Base-by-base conservation (phyloP, 2,329 filamentous ascomycete genomes). In the Exophiala oligosperma region DNA sequence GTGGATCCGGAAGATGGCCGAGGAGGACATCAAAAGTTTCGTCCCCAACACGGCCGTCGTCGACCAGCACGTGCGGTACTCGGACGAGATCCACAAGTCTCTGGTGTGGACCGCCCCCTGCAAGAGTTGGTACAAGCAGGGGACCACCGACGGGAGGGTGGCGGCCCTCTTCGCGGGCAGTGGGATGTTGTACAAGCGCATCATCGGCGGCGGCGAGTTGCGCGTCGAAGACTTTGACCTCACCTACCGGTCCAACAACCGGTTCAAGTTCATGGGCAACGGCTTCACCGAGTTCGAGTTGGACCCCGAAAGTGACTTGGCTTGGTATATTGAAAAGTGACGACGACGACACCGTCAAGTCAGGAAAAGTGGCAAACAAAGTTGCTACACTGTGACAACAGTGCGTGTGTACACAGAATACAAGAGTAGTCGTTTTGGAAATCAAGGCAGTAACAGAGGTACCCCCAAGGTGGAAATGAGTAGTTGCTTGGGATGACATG, bases 151-250 rank as follows among this genome's bases (percentile, higher is more conserved):
- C 38, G 62, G 60, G 6, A 35, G 64, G 12, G 59, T 66, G 14
- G 59, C 60, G 9, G 60, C 62, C 7, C 54, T 54, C 12, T 64
- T 57, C 54, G 51, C 60, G 1, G 64, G 64, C 1, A 63, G 60
- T 53, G 58, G 72, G 1, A 64, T 75, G 29, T 71, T 75, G 54
- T 68, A 73, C 4, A 67, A 71, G 61, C 68, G 73, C 56, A 66
- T 67, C 5, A 65, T 75, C 4, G 54, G 54, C 3, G 54, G 54
- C 3, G 41, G 55, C 49, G 57, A 59, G 23, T 28, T 59, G 9
- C 69, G 79, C 6, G 71, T 71, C 0, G 79, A 82, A 64, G 78
- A 82, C 61, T 81, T 79, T 60, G 73, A 80, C 2, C 74, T 81
- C 40, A 68, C 67, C 48, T 81, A 81, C 61, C 69, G 72, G 35